phyloP scores from a whole-genome alignment of 2,329 filamentous ascomycete genomes.

The Dendrostoma leiphaemia region DNA sequence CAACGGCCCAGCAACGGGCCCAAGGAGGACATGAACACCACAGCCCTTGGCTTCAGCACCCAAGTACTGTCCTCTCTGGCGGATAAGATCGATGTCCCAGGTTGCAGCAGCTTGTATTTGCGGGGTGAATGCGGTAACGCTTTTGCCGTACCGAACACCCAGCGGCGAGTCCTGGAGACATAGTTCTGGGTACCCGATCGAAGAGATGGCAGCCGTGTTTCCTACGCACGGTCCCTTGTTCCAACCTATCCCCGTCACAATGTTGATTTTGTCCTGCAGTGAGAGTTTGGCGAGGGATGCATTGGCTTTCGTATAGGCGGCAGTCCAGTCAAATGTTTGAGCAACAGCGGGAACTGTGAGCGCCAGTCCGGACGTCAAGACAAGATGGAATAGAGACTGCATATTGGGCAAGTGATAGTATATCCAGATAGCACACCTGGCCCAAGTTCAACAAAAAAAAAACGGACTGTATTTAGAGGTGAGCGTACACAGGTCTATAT shows the following conservation, averaged over 20 bases:
- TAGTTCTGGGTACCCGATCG: constrained; percentile 66
- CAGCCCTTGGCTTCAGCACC: constrained; percentile 68
- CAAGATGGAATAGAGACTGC: neutral
- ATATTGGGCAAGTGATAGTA: neutral
- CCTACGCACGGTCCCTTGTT: constrained; percentile 67
- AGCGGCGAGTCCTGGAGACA: constrained; percentile 81
- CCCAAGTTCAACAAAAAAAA: neutral
- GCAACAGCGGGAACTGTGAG: constrained; percentile 53
- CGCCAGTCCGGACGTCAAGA: constrained; percentile 30
- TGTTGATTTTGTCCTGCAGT: constrained; percentile 72
- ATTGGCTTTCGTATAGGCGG: constrained; percentile 69
- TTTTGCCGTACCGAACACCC: constrained; percentile 69
- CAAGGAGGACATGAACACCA: constrained; percentile 73
- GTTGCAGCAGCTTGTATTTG: constrained; percentile 77
- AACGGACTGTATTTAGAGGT: neutral
- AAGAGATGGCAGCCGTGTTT: constrained; percentile 54
- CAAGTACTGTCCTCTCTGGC: constrained; percentile 65
- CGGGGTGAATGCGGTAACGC: constrained; percentile 75
- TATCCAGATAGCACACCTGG: neutral
- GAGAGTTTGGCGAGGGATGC: constrained; percentile 67
- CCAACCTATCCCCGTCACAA: constrained; percentile 78
- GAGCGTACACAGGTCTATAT: neutral
- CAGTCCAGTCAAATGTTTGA: constrained; percentile 53
- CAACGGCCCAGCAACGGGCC: constrained; percentile 72
- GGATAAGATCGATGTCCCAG: constrained; percentile 75